Base-by-base conservation (phyloP, 129 eudicot genomes). In the Logfia minima region DNA sequence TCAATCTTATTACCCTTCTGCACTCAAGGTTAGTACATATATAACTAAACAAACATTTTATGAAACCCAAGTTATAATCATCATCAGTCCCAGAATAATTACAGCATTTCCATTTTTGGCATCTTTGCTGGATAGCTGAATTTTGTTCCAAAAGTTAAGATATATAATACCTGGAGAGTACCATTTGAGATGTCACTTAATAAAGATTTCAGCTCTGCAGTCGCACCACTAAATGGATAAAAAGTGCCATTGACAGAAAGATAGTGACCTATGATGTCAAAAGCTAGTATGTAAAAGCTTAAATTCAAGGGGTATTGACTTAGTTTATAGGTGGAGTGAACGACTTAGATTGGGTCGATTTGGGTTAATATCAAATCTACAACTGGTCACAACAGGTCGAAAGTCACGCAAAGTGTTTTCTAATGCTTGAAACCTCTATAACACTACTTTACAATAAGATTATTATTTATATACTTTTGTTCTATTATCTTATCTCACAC, bases 151-250 rank as follows among this genome's bases (percentile, higher is more conserved):
- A 35, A 68, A 13, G 39, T 58, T 24, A 19, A 48, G 58, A 23
- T 16, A 23, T 39, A 71, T 64, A 70, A 0, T 84, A 89, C 92
- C 96, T 88, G 78, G 17, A 77, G 81, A 39, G 74, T 75, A 8
- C 88, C 90, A 70, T 35, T 72, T 34, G 93, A 89, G 74, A 89
- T 86, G 78, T 91, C 96, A 79, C 84, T 83, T 24, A 90, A 29
- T 77, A 90, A 93, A 16, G 90, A 77, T 80, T 90, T 93, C 45
- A 93, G 75, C 82, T 93, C 98, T 80, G 88, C 97, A 23, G 96
- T 88, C 83, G 90, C 98, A 68, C 97, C 98, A 75, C 88, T 29
- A 71, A 93, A 90, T n/a, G 97, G 96, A 81, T 85, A 81, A 69
- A 93, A 93, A 66, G 86, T 84, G 80, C 69, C 94, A 66, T 80